Conservation (phyloP, 228 moss, liverwort and hornwort genomes). For the Sphagnum magellanicum region DNA sequence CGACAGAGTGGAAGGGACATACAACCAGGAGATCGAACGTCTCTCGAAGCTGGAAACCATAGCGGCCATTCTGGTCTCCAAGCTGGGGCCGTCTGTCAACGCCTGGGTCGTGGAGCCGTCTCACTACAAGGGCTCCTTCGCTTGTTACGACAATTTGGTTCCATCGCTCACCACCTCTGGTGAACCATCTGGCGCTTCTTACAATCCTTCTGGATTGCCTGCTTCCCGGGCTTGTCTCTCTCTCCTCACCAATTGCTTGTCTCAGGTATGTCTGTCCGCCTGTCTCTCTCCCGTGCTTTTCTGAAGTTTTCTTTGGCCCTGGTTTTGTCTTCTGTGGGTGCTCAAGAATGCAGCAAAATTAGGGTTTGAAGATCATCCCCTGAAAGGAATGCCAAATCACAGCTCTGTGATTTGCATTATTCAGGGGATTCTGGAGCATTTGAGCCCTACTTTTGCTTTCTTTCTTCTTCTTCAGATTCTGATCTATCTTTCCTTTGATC, state of each 20-base stretch:
- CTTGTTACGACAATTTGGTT: conserved; percentile 65
- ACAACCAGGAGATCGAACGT: conserved; percentile 65
- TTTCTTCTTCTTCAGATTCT: no score
- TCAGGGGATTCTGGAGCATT: no score
- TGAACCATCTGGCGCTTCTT: conserved; percentile 48
- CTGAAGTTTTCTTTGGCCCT: neutral
- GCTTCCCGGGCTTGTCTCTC: conserved; percentile 54
- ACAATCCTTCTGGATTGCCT: conserved; percentile 66
- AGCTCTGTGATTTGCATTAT: no score
- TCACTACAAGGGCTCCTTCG: conserved; percentile 53
- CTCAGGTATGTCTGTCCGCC: conserved; percentile 31
- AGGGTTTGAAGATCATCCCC: neutral
- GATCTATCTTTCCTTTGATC: no score
- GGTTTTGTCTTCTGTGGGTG: neutral
- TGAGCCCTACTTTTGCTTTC: no score
- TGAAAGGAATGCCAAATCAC: no score
- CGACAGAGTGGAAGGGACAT: conserved; percentile 65
- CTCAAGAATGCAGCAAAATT: neutral
- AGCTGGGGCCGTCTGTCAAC: conserved; percentile 73
- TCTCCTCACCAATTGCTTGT: conserved; percentile 60
- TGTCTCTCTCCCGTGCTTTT: neutral
- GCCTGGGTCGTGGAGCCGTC: conserved; percentile 81
- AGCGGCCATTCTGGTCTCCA: conserved; percentile 70
- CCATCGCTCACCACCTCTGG: conserved; percentile 60
- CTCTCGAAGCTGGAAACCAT: conserved; percentile 75